Evolutionary conservation across 2,329 filamentous ascomycete genomes (phyloP), one percentile per base, ranked within the genome.

Genomic region (Pseudocercospora fijiensis): DNA sequence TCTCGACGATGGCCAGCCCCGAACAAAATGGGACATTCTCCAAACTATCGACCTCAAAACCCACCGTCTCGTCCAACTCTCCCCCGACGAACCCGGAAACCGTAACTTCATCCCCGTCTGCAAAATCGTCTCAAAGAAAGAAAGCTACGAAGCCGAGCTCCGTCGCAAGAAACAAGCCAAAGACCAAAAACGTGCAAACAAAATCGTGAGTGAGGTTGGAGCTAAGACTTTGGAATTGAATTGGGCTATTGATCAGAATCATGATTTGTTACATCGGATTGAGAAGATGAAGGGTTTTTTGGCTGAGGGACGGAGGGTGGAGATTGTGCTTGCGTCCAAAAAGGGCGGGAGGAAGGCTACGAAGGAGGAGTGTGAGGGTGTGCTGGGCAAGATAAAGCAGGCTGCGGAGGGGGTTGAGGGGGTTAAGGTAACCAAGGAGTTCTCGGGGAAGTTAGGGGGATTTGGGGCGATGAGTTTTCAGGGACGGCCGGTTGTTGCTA

Each of bases 181-280:
- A 65, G 77, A 81, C 65, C 80, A 78, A 67, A 79, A 79, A 66
- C 76, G 78, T 70, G 80, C 74, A 68, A 78, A 75, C 59, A 79
- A 80, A 52, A 78, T 79, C 63, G 53, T 20, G 10, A 52, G 51
- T 24, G 70, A 73, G 20, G 72, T 79, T 37, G 82, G 81, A 68
- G 74, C 77, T 16, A 97, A 97, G 79, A 88, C 89, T 74, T 77
- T 97, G n/a, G 93, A 97, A 78, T 71, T 98, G 71, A 94, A 92
- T 76, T 98, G 93, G 93, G 88, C 89, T 33, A 96, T 96, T 72
- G 88, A 87, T 65, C 74, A 77, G 11, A 85, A 94, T 74, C 26
- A 56, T 24, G 93, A 97, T 79, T 76, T 96, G 58, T 79, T 79
- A n/a, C 88, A 90, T 75, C 85, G 88, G 73, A 75, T 95, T 76